Evolutionary conservation across 305 asterid species (phyloP), one percentile per base, ranked within the genome.

Genomic region (Fraxinus greggii): DNA sequence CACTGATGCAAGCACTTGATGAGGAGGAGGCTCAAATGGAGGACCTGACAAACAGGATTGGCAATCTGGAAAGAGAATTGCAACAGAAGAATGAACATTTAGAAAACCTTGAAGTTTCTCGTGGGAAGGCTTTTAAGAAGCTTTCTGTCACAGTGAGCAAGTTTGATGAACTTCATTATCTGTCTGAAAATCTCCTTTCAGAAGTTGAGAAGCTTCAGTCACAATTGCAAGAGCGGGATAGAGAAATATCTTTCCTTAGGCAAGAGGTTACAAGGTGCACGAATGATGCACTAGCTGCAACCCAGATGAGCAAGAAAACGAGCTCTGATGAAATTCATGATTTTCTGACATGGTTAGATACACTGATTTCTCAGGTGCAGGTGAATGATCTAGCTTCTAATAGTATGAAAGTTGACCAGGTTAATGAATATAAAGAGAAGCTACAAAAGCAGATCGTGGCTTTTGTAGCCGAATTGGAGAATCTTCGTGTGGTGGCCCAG

Each of bases 131-230:
- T 83, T 77, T 93, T 88, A 96, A 96, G 89, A 96, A 94, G 92
- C 97, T 94, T 81, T 93, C 98, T 38, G 90, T 92, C 85, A 92
- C 99, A 10, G 97, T 96, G 88, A 91, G 88, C 91, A 96, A 91
- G 87, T 96, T 94, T 87, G 99, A 96, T 83, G 98, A 96, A 90
- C 95, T 96, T 74, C 99, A 93, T 88, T 80, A 76, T 81, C 85
- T 96, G 77, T 96, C 97, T 72, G 97, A 92, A 85, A 91, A 84
- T 88, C 97, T 96, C 51, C 92, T 96, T 70, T 88, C 94, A 17
- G 99, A 96, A 88, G 97, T 94, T 84, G 99, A 94, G 94, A 94
- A 91, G 86, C 99, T 96, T 81, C 99, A 94, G 88, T 89, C 93
- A 65, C 97, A 94, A 82, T 89, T 93, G 86, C 97, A 88, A 88